Base-by-base conservation (phyloP, 257 asterid genomes). In the Lithospermum erythrorhizon region DNA sequence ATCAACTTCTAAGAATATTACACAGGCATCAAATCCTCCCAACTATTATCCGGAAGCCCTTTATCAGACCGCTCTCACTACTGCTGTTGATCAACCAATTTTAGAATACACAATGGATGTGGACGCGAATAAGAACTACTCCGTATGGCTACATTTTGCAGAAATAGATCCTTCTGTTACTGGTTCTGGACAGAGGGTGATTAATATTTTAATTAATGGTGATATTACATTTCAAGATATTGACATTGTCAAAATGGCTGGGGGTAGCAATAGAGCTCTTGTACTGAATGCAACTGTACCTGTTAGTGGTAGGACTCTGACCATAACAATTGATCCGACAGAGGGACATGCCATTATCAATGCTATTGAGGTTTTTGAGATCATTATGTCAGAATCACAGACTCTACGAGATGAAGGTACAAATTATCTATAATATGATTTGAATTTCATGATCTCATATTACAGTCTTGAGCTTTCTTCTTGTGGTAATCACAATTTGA, bases 91-190 rank as follows among this genome's bases (percentile, higher is more conserved):
- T 66, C 75, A 82, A 63, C 83, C 86, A 21, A 95, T 84, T 69
- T 74, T 93, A 53, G 73, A 70, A 22, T 89, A 77, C 75, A 68
- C 86, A 27, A 75, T 85, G 83, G 99, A 89, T 64, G 90, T 93
- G 15, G 96, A 89, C 21, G 95, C 99, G 60, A 75, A 79, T 56
- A 81, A 84, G 65, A 89, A 85, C 53, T 93, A 84, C 76, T 93
- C 96, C 25, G 67, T 93, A 17, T 93, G 99, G 99, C 71, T 93
- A 54, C 99, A 93, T 71, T 93, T 89, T 72, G 97, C 99, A 16
- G 99, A 93, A 71, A 93, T 87, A 65, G 96, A 89, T 59, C 73
- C 88, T 64, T 71, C 83, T 6, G 78, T 93, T 59, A 89, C 81
- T 27, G 79, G 63, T 30, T 72, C 74, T n/a, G 91, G 94, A 18